Base-by-base conservation (phyloP, 1,284 basidiomycete species). In the Naganishia sp. region DNA sequence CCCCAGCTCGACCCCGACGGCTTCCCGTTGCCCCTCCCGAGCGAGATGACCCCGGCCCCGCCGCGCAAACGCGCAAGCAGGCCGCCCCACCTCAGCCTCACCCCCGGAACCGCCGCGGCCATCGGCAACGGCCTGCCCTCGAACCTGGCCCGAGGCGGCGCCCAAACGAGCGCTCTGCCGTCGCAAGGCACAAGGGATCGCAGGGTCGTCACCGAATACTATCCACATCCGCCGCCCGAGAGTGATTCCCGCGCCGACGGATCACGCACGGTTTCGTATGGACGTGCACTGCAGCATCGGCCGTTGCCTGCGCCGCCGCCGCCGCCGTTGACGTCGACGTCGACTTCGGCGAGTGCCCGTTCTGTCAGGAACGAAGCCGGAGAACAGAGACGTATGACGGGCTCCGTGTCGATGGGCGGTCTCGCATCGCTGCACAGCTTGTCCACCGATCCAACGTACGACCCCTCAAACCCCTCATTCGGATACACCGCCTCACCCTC, bases 221-320 rank as follows among this genome's bases (percentile, higher is more conserved):
- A 39, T 15, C 21, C 25, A 16, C 44, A 21, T 46, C 18, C 16
- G 44, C 21, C 0, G 23, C 13, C 31, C 23, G 25, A 15, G 48
- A 49, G 16, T 3, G 36, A 16, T 18, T n/a, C 6, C 36, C 36
- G 36, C 7, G 4, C 4, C 10, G 18, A 36, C 15, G 21, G 33
- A 25, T 43, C 48, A 28, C 45, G 59, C 6, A 42, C 59, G 21
- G 59, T 61, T 13, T 52, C 59, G 36, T 42, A 61, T 16, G 33
- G 45, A 13, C 16, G 46, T 21, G 13, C 16, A 36, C 23, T 36
- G 25, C 31, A 50, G 42, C 48, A 43, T 61, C 48, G 59, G 23
- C 59, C 59, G 18, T 43, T 61, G 25, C 59, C 59, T 43, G 59
- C 59, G n/a, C 53, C 53, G n/a, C 53, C 53, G 53, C 53, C 53